Base-by-base conservation (phyloP, 805 yeast species). In the Nakazawaea ambrosiae region DNA sequence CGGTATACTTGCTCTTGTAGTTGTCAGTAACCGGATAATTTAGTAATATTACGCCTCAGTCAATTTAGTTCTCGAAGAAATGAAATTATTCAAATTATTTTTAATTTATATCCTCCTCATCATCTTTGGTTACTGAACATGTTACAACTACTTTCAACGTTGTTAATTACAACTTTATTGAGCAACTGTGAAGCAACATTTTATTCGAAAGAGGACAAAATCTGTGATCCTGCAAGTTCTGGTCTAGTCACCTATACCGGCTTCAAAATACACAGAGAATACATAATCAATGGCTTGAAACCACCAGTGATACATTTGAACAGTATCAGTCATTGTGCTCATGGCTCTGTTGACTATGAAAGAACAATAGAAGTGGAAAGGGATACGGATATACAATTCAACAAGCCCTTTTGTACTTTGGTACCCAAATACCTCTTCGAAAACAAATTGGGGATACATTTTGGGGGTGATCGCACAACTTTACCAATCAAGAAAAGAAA, bases 181-280 rank as follows among this genome's bases (percentile, higher is more conserved):
- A 10, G 24, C 7, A 22, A 8, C 10, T 7, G 10, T 8, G 24
- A 22, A 22, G 31, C 33, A 18, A 33, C 35, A 5, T 39, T 39
- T 14, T 45, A 51, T 20, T 44, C 48, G 20, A 47, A 41, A 36
- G 57, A 49, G 33, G 60, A 53, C 41, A 59, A 48, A 37, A 46
- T 50, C 2, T 68, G 74, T 48, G 61, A 63, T 39, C 57, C 64
- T 12, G 20, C 42, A n/a, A 49, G 51, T 9, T 37, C 40, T 1
- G 46, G 54, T 22, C 39, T 45, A 25, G 36, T 57, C 10, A 66
- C 70, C 1, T 79, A 68, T 45, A 63, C 78, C 1, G 87, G 87
- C 0, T 73, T 76, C 46, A 70, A 70, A 39, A 55, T 78, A 2
- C 68, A 68, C 34, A 60, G 79, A 35, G 66, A 70, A 16, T 70